These are phyloP conservation scores for Cryptococcus sp. DNA, from an alignment of 1,284 basidiomycete species.

Conservation along the genomic window DNA sequence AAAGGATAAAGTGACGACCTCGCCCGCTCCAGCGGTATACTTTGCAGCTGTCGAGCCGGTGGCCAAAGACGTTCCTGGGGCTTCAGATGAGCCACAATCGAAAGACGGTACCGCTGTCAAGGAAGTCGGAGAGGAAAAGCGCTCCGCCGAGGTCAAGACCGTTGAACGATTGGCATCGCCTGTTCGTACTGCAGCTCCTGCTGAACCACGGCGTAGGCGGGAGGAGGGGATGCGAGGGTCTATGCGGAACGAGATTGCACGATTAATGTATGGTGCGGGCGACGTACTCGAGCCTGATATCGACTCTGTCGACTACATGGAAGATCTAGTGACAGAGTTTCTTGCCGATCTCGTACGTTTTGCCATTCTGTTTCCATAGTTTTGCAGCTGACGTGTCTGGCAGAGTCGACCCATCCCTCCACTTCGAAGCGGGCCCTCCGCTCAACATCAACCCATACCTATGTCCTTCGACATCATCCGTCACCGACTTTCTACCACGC, in stretches of 20 bases:
- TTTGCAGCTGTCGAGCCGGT: conserved; percentile 6
- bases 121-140: neutral
- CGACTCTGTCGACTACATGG: conserved; percentile 47
- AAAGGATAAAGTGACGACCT: neutral
- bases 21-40: neutral
- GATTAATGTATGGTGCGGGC: conserved; percentile 48
- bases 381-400: neutral
- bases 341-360: conserved; percentile 41
- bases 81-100: neutral
- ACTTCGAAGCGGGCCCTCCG: conserved; percentile 23
- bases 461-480: conserved; percentile 37
- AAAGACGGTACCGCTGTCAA: conserved; percentile 2
- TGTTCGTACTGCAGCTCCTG: neutral
- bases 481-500: conserved; percentile 35
- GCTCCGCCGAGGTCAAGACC: neutral
- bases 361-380: neutral
- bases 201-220: conserved; percentile 10
- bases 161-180: neutral
- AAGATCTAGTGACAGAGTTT: conserved; percentile 47
- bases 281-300: conserved; percentile 43
- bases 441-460: conserved; percentile 24
- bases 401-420: conserved; percentile 41
- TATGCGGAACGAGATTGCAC: conserved; percentile 47
- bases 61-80: neutral
- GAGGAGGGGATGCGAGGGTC: conserved; percentile 43